Conservation (phyloP, 139 green algal species). For the Diplosphaera chodatii region DNA sequence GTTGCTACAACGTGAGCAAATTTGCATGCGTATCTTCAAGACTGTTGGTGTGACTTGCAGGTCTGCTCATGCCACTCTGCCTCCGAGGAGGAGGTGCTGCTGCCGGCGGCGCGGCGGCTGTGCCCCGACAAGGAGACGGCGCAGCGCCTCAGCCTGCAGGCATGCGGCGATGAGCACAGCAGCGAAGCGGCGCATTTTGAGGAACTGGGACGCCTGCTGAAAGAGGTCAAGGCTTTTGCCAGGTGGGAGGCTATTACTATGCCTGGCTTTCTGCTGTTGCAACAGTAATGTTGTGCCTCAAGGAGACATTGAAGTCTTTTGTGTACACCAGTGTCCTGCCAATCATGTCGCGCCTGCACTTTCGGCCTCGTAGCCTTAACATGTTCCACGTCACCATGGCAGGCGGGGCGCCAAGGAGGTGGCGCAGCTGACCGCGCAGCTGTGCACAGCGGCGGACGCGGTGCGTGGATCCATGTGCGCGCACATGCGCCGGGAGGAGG, state of each 20-base stretch:
- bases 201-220: constrained; percentile 68
- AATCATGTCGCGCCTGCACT: no score
- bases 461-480: constrained; percentile 36
- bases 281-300: no score
- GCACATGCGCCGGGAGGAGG: constrained; percentile 72
- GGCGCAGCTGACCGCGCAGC: constrained; percentile 48
- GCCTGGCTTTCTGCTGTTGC: no score
- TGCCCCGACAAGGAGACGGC: neutral
- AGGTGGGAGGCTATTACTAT: no score
- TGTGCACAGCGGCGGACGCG: constrained; percentile 42
- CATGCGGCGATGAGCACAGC: constrained; percentile 64
- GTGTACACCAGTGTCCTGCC: no score
- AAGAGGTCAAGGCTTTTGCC: constrained; percentile 63
- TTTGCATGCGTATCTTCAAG: no score
- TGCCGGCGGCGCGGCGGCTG: constrained; percentile 13
- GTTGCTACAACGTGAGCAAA: no score
- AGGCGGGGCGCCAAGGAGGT: constrained; percentile 55
- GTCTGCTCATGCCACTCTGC: constrained; percentile 76
- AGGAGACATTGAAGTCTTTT: no score
- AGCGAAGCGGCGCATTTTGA: constrained; percentile 62
- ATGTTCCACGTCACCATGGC: neutral
- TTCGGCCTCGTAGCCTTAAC: no score
- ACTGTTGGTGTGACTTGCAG: no score
- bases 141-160: neutral
- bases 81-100: constrained; percentile 79